These are phyloP conservation scores for Crithidia bombi DNA, from an alignment of 208 protist species.

Conservation along the genomic window DNA sequence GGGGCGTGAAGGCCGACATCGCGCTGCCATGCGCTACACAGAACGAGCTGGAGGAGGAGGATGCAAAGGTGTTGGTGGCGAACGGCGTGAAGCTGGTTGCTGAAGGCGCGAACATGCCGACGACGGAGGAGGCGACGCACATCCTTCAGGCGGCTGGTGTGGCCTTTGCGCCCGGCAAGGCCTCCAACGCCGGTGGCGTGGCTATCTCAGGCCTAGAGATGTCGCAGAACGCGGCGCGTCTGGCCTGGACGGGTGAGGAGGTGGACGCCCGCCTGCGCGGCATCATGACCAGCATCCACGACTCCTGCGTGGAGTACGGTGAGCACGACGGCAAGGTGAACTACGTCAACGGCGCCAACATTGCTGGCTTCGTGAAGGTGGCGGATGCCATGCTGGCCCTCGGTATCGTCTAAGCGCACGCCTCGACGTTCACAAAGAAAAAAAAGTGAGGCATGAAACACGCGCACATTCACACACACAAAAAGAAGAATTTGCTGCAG, in stretches of 20 bases:
- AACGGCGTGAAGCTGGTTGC: slow-evolving; percentile 83
- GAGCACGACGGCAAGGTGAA: slow-evolving; percentile 56
- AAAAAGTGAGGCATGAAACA: background rate
- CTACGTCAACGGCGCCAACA: slow-evolving; percentile 91
- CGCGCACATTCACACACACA: too few species aligned
- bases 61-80: slow-evolving; percentile 73
- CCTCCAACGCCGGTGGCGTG: slow-evolving; percentile 94
- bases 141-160: slow-evolving; percentile 57
- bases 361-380: slow-evolving; percentile 91
- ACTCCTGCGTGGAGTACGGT: slow-evolving; percentile 61
- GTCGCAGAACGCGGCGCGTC: slow-evolving; percentile 91
- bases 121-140: slow-evolving; percentile 83
- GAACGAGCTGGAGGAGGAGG: slow-evolving; percentile 91
- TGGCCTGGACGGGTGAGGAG: slow-evolving; percentile 87
- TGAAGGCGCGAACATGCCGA: slow-evolving; percentile 95
- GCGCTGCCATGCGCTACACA: slow-evolving; percentile 94
- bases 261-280: slow-evolving; percentile 82
- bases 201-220: slow-evolving; percentile 95
- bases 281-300: slow-evolving; percentile 93
- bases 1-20: slow-evolving; percentile 67
- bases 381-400: slow-evolving; percentile 76
- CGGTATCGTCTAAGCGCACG: slow-evolving; percentile 48
- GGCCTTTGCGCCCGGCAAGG: slow-evolving; percentile 92
- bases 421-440: too few species aligned
- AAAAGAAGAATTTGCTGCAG: too few species aligned